Base-by-base conservation (phyloP, 2,329 filamentous ascomycete genomes). In the Lecanoromycetidae sp. region DNA sequence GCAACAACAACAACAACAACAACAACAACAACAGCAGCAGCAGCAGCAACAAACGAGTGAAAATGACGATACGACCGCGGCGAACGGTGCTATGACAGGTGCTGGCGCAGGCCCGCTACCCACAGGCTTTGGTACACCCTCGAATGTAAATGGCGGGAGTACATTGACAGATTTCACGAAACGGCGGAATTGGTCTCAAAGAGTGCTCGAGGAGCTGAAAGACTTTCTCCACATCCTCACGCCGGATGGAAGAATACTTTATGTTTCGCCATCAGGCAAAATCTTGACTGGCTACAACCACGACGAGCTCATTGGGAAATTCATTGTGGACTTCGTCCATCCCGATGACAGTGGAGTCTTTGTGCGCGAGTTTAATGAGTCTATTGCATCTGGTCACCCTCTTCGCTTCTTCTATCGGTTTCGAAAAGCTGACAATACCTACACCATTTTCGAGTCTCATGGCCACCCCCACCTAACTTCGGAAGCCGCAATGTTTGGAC, bases 191-290 rank as follows among this genome's bases (percentile, higher is more conserved):
- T 95, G 90, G 90, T 83, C 86, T 13, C 84, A 88, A 61, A 82
- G 85, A 55, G 82, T 94, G 10, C 77, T 95, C 20, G 85, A 93
- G 63, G 88, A 94, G 69, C 71, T 96, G 56, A 84, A 82, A 60
- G 90, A 95, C 63, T 78, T 95, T 56, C 67, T 94, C 46, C 81
- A 94, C 60, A 87, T 96, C 50, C 75, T 96, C 43, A 87, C 87
- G 38, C 77, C 85, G 20, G 81, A 91, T 57, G 87, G 87, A 30
- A 79, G 83, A 54, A 82, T 96, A 57, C 76, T 84, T 50, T 94
- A 91, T 60, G 79, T 83, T n/a, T 94, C 87, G 29, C 83, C 85
- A 1, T 91, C 84, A 49, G 77, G 83, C 56, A 77, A 79, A 53
- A 60, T 67, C 3, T 71, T 95, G 32, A 90, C 85, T 2, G 88